A percentile compares a stretch with the other conserved stretches of the same genome.
phyloP scores from a whole-genome alignment of 139 green algal species.

The Limnomonas spitsbergensis region DNA sequence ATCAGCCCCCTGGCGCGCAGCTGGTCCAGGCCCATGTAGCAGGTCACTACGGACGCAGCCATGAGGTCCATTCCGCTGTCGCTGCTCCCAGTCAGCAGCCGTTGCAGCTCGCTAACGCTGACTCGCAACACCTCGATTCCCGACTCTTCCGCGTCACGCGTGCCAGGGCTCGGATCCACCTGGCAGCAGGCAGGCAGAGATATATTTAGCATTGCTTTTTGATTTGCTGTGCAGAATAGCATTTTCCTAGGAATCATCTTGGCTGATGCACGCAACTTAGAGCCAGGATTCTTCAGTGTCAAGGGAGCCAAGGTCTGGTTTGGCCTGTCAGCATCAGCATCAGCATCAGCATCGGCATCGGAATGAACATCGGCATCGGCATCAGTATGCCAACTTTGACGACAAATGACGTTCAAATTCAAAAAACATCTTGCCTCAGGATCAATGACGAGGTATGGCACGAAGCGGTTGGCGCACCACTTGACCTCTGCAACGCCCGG shows the following conservation, averaged over 20 bases:
- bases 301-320: background rate
- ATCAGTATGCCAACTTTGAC: background rate
- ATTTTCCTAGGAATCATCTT: no score
- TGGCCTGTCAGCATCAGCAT: background rate
- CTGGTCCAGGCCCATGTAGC: background rate
- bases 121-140: background rate
- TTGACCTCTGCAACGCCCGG: conserved; percentile 78
- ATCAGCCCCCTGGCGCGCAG: background rate
- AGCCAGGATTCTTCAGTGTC: background rate
- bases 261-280: no score
- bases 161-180: background rate
- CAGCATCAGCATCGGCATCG: background rate
- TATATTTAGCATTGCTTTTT: background rate
- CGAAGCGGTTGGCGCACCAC: conserved; percentile 81
- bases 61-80: background rate
- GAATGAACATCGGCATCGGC: background rate
- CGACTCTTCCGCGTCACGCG: no score
- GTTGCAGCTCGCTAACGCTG: background rate
- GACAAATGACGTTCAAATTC: background rate
- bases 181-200: background rate
- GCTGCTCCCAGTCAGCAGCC: background rate
- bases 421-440: background rate
- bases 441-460: conserved; percentile 70
- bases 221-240: background rate
- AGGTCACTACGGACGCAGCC: background rate